Percentiles rank a stretch among this genome's conserved stretches.
phyloP scores from a whole-genome alignment of 768 basidiomycete species.

The Auricularia cornea region DNA sequence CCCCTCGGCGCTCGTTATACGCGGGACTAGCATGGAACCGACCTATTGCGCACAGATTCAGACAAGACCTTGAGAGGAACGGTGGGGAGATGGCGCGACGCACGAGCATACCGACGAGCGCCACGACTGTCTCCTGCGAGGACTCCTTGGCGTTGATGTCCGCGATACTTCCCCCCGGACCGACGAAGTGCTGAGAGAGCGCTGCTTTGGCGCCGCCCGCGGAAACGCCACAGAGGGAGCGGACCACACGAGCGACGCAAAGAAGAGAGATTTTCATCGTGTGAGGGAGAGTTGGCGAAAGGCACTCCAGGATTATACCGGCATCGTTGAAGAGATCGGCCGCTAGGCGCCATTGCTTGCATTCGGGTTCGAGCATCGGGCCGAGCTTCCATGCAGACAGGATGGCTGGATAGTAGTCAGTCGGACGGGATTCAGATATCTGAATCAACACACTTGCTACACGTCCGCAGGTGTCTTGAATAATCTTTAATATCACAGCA shows the following conservation, averaged over 20 bases:
- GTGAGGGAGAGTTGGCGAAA: slow-evolving; percentile 44
- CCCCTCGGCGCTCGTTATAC: slow-evolving; percentile 36
- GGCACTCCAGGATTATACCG: slow-evolving; percentile 48
- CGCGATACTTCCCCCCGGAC: slow-evolving; percentile 50
- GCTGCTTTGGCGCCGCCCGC: slow-evolving; percentile 66
- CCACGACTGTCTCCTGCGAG: slow-evolving; percentile 63
- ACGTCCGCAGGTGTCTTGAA: slow-evolving; percentile 57
- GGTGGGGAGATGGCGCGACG: slow-evolving; percentile 13
- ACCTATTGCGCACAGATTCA: slow-evolving; percentile 31
- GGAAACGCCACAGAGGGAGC: slow-evolving; percentile 53
- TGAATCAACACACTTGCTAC: slow-evolving; percentile 43
- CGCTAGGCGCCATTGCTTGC: slow-evolving; percentile 58
- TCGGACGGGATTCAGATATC: background rate
- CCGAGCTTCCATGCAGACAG: slow-evolving; percentile 53
- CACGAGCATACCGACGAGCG: slow-evolving; percentile 60
- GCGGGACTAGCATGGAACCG: slow-evolving; percentile 51
- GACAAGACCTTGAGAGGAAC: background rate
- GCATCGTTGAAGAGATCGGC: slow-evolving; percentile 61
- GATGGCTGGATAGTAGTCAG: slow-evolving; percentile 39
- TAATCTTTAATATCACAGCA: slow-evolving; percentile 53
- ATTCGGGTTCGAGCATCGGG: slow-evolving; percentile 58
- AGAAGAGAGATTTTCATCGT: slow-evolving; percentile 33
- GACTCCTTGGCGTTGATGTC: slow-evolving; percentile 67
- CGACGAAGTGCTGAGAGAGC: slow-evolving; percentile 57
- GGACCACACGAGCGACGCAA: slow-evolving; percentile 50